Conservation (phyloP, 305 asterid genomes). For the Fraxinus nigra region DNA sequence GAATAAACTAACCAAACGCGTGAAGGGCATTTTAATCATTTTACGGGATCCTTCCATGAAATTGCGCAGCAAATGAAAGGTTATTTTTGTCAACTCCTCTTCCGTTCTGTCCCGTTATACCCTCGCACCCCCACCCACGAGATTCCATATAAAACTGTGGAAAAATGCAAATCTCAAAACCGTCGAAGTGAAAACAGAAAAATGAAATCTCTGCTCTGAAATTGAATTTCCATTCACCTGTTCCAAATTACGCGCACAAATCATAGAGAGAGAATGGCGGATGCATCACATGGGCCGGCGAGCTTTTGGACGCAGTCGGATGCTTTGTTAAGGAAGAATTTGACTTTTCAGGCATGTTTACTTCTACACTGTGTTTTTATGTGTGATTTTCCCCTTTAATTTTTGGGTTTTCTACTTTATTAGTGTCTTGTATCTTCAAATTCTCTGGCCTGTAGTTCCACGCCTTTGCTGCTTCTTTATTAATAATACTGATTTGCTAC, state of each 20-base stretch:
- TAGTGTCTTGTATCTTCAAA: neutral
- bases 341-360: slow-evolving; percentile 69
- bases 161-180: slow-evolving; percentile 18
- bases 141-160: slow-evolving; percentile 27
- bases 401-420: neutral
- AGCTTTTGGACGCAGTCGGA: slow-evolving; percentile 88
- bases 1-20: slow-evolving; percentile 9
- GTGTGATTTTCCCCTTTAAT: neutral
- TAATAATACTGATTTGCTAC: neutral
- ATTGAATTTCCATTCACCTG: neutral
- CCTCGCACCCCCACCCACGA: neutral
- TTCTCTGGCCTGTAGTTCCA: neutral
- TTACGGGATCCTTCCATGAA: slow-evolving; percentile 20
- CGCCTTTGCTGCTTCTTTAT: neutral
- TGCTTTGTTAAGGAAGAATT: slow-evolving; percentile 87
- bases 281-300: slow-evolving; percentile 48
- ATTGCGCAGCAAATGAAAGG: slow-evolving; percentile 17
- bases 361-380: neutral
- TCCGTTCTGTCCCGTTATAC: neutral
- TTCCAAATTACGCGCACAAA: neutral
- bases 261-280: slow-evolving; percentile 43
- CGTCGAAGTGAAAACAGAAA: neutral
- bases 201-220: slow-evolving; percentile 8
- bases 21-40: slow-evolving; percentile 34
- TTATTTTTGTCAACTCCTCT: slow-evolving; percentile 23